These are phyloP conservation scores for Pleurostoma richardsiae DNA, from an alignment of 2,329 filamentous ascomycete species.

Conservation along the genomic window DNA sequence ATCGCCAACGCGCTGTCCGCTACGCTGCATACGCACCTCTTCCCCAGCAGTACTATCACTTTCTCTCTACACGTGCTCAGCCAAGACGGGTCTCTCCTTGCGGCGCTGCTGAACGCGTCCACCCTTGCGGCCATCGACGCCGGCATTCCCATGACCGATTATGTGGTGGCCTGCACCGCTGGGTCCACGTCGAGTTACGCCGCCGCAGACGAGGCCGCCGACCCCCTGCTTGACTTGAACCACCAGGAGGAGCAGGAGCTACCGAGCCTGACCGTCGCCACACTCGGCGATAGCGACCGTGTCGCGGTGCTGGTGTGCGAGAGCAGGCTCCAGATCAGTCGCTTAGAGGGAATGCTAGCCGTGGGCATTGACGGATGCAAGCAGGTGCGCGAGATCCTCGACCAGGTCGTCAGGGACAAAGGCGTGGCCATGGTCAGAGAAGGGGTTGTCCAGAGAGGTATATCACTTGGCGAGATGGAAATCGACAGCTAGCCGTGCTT, in stretches of 20 bases:
- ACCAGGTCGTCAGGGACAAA: slow-evolving; percentile 70
- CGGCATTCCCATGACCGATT: slow-evolving; percentile 91
- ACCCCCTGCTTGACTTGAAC: slow-evolving; percentile 78
- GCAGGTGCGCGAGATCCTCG: slow-evolving; percentile 75
- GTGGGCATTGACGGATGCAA: slow-evolving; percentile 90
- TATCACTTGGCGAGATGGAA: slow-evolving; percentile 41
- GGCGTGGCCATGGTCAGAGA: slow-evolving; percentile 60
- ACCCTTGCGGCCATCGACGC: slow-evolving; percentile 92
- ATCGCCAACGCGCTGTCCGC: slow-evolving; percentile 72
- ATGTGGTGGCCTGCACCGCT: slow-evolving; percentile 82
- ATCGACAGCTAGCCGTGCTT: slow-evolving; percentile 27
- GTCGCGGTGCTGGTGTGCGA: slow-evolving; percentile 81
- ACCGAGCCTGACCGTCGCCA: slow-evolving; percentile 82
- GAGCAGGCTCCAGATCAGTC: slow-evolving; percentile 74
- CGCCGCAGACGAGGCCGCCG: slow-evolving; percentile 61
- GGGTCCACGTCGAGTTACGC: slow-evolving; percentile 69
- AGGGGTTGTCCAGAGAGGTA: slow-evolving; percentile 43
- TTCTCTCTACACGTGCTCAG: slow-evolving; percentile 83
- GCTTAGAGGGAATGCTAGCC: slow-evolving; percentile 87
- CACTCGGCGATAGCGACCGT: slow-evolving; percentile 67
- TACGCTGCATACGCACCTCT: slow-evolving; percentile 79
- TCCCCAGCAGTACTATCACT: slow-evolving; percentile 79
- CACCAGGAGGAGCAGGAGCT: slow-evolving; percentile 79
- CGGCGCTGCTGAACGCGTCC: slow-evolving; percentile 83
- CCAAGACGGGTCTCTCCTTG: slow-evolving; percentile 85